Evolutionary conservation across 2,329 filamentous ascomycete genomes (phyloP), one percentile per base, ranked within the genome.

Genomic region (Botrytis squamosa): DNA sequence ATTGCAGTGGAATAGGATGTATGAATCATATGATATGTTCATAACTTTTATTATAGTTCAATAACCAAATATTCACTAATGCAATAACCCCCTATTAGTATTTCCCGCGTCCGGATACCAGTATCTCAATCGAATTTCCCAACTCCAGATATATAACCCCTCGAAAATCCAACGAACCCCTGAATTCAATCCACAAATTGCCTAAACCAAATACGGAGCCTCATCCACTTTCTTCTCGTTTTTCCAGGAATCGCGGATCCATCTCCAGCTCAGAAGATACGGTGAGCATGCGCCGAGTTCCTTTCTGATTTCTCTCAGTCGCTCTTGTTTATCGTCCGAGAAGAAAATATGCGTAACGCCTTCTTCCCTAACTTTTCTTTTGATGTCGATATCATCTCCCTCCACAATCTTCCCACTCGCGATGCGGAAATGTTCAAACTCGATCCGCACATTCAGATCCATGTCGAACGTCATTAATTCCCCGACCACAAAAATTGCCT

Each of bases 141-240:
- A 33, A 57, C 52, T 57, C 52, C 52, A 57, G n/a, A 33, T 18
- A 18, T 29, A 18, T 29, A 9, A 18, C 7, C n/a, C n/a, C 52
- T n/a, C 25, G 1, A n/a, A 57, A 29, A 33, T 57, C 14, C 52
- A 29, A 33, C n/a, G 14, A 33, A 33, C 52, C n/a, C n/a, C 52
- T 57, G 12, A 57, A 57, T 18, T 12, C 9, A 49, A 10, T 10
- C 2, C 1, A 33, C 52, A 57, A 29, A 14, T 7, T 14, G n/a
- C 52, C 29, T 33, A 57, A 57, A 79, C 63, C 18, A 79, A 80
- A 78, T 87, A 90, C 59, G 84, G 83, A 79, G 95, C 93, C 83
- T 98, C 95, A 77, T 97, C 93, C 65, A 98, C 81, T 75, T 92
- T 80, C 0, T 94, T 97, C 76, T 86, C 87, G 81, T 95, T 93